Evolutionary conservation across 495 filamentous ascomycete species (phyloP), one percentile per base, ranked within the genome.

Genomic region (Rostrohypoxylon terebratum): DNA sequence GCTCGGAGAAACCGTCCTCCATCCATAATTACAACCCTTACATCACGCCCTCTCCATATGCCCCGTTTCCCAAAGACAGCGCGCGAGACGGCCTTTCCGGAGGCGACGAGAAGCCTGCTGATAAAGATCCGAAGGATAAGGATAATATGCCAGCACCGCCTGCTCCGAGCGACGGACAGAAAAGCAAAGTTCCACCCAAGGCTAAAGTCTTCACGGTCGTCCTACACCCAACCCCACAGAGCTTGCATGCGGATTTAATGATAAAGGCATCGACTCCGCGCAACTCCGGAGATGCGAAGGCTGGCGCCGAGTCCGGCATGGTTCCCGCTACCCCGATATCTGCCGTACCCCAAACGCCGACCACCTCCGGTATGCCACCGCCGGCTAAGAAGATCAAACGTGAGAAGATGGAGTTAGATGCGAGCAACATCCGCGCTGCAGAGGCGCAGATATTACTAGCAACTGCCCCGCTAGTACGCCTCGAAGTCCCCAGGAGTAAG

Each of bases 21-120:
- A 89, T 99, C 34, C 94, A 99, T 77, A 97, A 97, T 76, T 91
- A 93, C 77, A 97, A 92, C 70, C 86, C 90, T 58, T 92, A 92
- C 77, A 83, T 98, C 11, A 97, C 94, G 0, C 96, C 94, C 0
- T 98, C 95, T 0, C 86, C 94, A 2, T 93, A 90, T 77, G 92
- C 90, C 11, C 92, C 94, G 0, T 97, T 90, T 73, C 92, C 93
- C 1, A 89, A 88, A 57, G 87, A 90, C 42, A 89, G 58, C 45
- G 63, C 67, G 28, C 59, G 79, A 14, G 77, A 77, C 66, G 76
- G 75, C 33, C 45, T 72, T 4, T 68, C 80, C n/a, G 77, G 79
- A 9, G 77, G 81, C 44, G 77, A 80, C 57, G 79, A 83, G 28
- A 71, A 77, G 5, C 59, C 68, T 9, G 38, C 53, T 6, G 79